Evolutionary conservation across 257 asterid species (phyloP), one percentile per base, ranked within the genome.

Genomic region (Ilex aquifolium): DNA sequence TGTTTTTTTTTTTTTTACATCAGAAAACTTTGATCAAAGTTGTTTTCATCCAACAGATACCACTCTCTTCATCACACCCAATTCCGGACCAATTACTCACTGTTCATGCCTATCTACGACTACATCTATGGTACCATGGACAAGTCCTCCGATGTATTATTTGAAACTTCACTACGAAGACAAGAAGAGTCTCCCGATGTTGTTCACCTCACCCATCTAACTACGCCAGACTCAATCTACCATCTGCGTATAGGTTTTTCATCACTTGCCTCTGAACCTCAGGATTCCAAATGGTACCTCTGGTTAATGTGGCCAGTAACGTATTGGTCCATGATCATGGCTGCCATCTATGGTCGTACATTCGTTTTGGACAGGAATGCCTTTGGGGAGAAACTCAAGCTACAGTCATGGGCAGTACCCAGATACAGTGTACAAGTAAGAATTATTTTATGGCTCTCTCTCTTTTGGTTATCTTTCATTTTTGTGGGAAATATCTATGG

Each of bases 31-130:
- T 21, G 27, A 21, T 21, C 27, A 21, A 21, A 21, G 27, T 21
- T 1, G 27, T 21, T 0, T 56, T 21, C 42, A 53, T 8, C 6
- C 4, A 50, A 53, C 78, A 85, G 93, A 80, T 85, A 65, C 62
- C 89, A 82, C 77, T 85, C 93, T 4, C 44, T 85, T 67, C 89
- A 85, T 44, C 93, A 85, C 60, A 85, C 93, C 21, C 89, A 74
- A 13, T 85, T 85, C 14, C 75, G 93, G 27, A 85, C 87, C 2
- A 82, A 85, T 59, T 83, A 85, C 31, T 71, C 82, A 6, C 62
- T 85, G 51, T 85, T 85, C 81, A 82, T 85, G 88, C 88, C 92
- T 1, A 55, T 85, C 27, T 85, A 85, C 44, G 92, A 85, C 76
- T 77, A 67, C 68, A 69, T 82, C 17, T 81, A 82, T 49, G 83